Conservation (phyloP, 1,139 yeast species). For the Blastobotrys capitulatus region DNA sequence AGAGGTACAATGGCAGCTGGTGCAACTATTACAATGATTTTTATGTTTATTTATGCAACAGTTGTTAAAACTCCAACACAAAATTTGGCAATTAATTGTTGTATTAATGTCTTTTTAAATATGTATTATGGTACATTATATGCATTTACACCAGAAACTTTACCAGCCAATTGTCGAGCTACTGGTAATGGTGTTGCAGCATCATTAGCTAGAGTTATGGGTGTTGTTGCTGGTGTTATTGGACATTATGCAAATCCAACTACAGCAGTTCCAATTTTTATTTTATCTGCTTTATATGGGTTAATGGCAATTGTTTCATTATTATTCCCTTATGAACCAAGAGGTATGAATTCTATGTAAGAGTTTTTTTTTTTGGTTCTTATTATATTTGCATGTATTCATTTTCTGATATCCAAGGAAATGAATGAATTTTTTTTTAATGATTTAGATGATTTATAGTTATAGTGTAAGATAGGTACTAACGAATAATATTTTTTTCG, state of each 20-base stretch:
- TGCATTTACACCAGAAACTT: constrained; percentile 51
- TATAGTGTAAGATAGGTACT: background rate
- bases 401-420: too few species aligned
- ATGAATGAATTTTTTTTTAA: background rate
- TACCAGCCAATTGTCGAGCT: constrained; percentile 43
- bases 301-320: constrained; percentile 41
- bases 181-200: constrained; percentile 55
- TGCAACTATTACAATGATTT: constrained; percentile 48
- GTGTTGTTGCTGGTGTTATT: constrained; percentile 49
- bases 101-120: constrained; percentile 46
- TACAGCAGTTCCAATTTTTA: constrained; percentile 50
- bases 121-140: constrained; percentile 51
- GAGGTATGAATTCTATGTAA: constrained; percentile 23
- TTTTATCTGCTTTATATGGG: constrained; percentile 51
- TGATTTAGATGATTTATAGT: background rate
- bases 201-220: constrained; percentile 42
- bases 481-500: background rate
- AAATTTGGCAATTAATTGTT: constrained; percentile 50
- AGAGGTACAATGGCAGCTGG: constrained; percentile 57
- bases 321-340: constrained; percentile 43
- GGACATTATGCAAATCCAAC: constrained; percentile 43
- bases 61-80: constrained; percentile 45
- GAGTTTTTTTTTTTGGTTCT: background rate
- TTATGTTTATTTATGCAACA: constrained; percentile 51
- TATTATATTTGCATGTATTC: background rate